Conservation (phyloP, 106 monocot species). For the Iris macrosiphon region DNA sequence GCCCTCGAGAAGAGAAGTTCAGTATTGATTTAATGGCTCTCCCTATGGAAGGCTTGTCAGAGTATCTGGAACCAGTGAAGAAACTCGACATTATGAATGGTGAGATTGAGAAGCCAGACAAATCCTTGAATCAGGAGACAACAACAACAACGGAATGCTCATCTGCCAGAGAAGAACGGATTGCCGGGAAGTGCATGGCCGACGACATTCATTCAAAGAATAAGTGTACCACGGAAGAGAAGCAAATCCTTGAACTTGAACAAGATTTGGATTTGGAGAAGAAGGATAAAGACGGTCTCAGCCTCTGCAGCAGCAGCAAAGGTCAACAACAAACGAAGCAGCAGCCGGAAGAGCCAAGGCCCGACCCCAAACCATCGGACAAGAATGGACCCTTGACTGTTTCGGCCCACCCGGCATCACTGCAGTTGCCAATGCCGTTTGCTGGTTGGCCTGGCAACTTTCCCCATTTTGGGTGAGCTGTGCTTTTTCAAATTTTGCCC, state of each 20-base stretch:
- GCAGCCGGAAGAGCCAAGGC: conserved; percentile 25
- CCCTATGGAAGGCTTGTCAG: conserved; percentile 33
- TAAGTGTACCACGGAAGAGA: conserved; percentile 28
- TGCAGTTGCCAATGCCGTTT: conserved; percentile 45
- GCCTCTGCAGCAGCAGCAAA: conserved; percentile 22
- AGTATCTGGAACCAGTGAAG: conserved; percentile 20
- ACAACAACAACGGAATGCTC: no score
- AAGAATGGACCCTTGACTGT: neutral
- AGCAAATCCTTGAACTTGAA: conserved; percentile 37
- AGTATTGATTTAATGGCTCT: conserved; percentile 94
- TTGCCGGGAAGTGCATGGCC: no score
- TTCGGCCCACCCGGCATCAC: conserved; percentile 34
- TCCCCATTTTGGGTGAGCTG: conserved; percentile 70
- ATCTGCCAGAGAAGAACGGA: no score
- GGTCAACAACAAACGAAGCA: conserved; percentile 29
- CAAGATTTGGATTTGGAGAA: conserved; percentile 66
- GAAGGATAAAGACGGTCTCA: conserved; percentile 25
- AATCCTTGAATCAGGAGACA: conserved; percentile 18
- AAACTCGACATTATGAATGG: conserved; percentile 30
- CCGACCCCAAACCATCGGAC: conserved; percentile 25
- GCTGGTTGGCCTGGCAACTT: conserved; percentile 66
- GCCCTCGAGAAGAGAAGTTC: conserved; percentile 47
- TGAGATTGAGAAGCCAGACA: conserved; percentile 28
- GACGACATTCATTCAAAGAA: conserved; percentile 25
- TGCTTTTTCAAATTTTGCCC: conserved; percentile 1